Base-by-base conservation (phyloP, 1,139 yeast species). In the Blastobotrys niveus region DNA sequence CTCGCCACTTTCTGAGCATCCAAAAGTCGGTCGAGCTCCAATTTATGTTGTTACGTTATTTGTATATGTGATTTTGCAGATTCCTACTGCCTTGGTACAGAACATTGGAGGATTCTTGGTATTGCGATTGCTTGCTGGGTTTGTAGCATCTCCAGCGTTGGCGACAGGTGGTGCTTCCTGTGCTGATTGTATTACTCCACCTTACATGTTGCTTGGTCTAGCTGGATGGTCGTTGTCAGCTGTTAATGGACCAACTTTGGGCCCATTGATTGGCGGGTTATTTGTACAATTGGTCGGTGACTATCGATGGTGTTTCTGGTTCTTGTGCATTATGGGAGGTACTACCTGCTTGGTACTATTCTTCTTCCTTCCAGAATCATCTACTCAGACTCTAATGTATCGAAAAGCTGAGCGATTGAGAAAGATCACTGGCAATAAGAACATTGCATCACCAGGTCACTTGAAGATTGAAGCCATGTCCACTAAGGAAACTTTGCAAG, bases 161-260 rank as follows among this genome's bases (percentile, higher is more conserved):
- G 80, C 95, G 3, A 79, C 85, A 52, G 95, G 91, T 9, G 93
- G 91, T 48, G 96, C 95, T 48, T 79, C 95, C 3, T 74, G 87
- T 49, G 73, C 82, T 48, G 96, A 88, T 64, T 48, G 62, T 22
- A 47, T 55, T 20, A 42, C 26, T 1, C 40, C 48, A 20, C 51
- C 53, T 3, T 24, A 41, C 10, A 22, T 50, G 32, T 58, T 54
- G 1, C 49, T 80, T 19, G 78, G 65, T 54, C 35, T 69, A 56
- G 79, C 59, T 37, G 61, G 67, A 44, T 77, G 70, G 81, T 77
- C 74, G 60, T 71, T 55, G 47, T 77, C 64, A 62, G 77, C 73
- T 55, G 78, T 69, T 52, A 69, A 63, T 48, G 88, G 87, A 35
- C 86, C 86, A 0, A 74, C 74, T 20, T 53, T 79, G 25, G 89